Conservation (phyloP, 768 basidiomycete species). For the Suillus luteus region DNA sequence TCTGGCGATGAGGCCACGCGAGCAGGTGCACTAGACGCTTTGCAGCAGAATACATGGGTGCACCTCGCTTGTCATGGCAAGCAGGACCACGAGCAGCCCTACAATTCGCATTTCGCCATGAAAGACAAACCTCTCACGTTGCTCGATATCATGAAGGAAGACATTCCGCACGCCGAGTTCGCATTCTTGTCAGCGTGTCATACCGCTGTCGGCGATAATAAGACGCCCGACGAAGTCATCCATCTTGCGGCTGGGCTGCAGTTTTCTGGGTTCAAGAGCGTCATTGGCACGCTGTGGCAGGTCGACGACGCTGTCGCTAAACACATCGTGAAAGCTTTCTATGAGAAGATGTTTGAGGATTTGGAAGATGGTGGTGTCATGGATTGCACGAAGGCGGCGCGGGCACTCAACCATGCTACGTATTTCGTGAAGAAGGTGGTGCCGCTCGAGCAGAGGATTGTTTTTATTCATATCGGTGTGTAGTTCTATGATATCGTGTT, state of each 20-base stretch:
- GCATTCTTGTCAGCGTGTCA: background rate
- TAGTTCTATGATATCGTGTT: background rate
- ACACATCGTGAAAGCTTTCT: background rate
- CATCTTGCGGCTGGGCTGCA: constrained; percentile 11
- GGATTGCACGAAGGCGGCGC: background rate
- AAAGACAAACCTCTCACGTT: background rate
- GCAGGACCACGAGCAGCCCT: background rate
- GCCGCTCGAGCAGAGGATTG: background rate
- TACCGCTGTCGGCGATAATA: background rate
- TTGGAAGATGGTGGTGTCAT: background rate
- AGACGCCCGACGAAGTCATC: background rate
- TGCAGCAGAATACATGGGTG: constrained; percentile 15
- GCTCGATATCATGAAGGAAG: background rate
- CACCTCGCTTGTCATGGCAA: constrained; percentile 25
- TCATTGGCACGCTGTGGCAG: constrained; percentile 25
- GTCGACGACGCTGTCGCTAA: constrained; percentile 3
- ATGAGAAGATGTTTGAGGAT: background rate
- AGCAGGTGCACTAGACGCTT: background rate
- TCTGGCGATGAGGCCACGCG: background rate
- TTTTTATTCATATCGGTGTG: background rate
- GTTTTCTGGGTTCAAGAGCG: constrained; percentile 20
- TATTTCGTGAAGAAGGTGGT: background rate
- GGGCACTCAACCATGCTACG: background rate
- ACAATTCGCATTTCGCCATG: background rate
- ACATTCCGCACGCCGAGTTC: background rate